Conservation (phyloP, 148 eudicot genomes). For the Beta vulgaris region DNA sequence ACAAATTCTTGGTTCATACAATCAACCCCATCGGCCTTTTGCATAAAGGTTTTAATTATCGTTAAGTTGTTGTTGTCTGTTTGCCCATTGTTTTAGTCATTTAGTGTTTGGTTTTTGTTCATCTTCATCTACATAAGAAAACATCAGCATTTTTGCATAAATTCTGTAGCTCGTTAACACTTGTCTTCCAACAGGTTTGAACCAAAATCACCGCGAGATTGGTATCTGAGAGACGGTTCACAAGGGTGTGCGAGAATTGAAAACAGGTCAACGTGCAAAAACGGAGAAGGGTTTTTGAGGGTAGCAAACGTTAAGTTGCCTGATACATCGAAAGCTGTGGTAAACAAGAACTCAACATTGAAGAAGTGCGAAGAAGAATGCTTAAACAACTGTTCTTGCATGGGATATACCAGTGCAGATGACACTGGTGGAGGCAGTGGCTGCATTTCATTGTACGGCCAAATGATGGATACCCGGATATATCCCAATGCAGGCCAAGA, state of each 20-base stretch:
- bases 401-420: constrained; percentile 39
- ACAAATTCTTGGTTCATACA: no score
- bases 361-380: constrained; percentile 37
- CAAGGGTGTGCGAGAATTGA: constrained; percentile 42
- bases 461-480: constrained; percentile 35
- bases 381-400: constrained; percentile 46
- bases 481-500: constrained; percentile 45
- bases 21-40: no score
- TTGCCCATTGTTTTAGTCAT: no score
- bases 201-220: constrained; percentile 42
- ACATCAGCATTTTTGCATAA: neutral
- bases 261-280: constrained; percentile 33
- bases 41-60: no score
- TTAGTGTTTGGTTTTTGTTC: no score
- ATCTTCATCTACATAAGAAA: no score
- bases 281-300: constrained; percentile 47
- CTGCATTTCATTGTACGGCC: constrained; percentile 37
- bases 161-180: neutral
- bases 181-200: constrained; percentile 21
- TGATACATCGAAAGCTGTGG: constrained; percentile 37
- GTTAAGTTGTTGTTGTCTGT: no score
- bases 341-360: constrained; percentile 20
- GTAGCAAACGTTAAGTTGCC: constrained; percentile 41
- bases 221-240: constrained; percentile 48
- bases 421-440: constrained; percentile 33